These are phyloP conservation scores for Juncus effusus DNA, from an alignment of 176 grass and related monocot species.

Conservation along the genomic window DNA sequence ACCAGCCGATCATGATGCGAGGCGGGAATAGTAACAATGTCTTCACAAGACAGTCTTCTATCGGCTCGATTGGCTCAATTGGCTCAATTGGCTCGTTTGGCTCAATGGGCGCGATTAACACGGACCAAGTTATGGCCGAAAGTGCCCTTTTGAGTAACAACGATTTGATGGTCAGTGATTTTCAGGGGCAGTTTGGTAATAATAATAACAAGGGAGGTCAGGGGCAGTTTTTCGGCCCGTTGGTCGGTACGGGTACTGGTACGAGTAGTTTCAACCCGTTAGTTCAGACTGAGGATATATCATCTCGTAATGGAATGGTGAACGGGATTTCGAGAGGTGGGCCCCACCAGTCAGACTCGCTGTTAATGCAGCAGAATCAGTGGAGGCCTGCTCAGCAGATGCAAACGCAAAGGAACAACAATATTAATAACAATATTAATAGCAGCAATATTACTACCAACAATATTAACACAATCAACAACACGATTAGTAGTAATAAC, in stretches of 20 bases:
- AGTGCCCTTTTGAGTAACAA: constrained; percentile 49
- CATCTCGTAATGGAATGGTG: constrained; percentile 38
- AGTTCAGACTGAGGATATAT: constrained; percentile 54
- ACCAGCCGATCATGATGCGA: constrained; percentile 48
- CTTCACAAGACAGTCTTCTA: constrained; percentile 53
- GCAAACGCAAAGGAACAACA: constrained; percentile 1
- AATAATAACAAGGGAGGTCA: constrained; percentile 53
- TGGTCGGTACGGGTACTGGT: constrained; percentile 49
- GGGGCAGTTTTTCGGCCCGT: constrained; percentile 38
- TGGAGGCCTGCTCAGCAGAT: constrained; percentile 50
- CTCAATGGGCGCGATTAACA: constrained; percentile 44
- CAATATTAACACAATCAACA: constrained; percentile 1
- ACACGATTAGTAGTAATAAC: constrained; percentile 23
- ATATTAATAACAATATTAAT: too few relatives aligned
- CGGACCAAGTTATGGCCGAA: constrained; percentile 57
- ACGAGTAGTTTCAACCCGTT: constrained; percentile 29
- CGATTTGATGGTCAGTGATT: constrained; percentile 49
- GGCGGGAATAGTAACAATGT: constrained; percentile 59
- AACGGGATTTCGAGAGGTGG: constrained; percentile 42
- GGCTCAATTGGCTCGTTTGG: constrained; percentile 45
- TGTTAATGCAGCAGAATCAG: constrained; percentile 41
- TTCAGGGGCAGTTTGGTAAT: constrained; percentile 70
- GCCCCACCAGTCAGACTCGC: constrained; percentile 45
- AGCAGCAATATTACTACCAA: background rate
- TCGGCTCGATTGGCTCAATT: constrained; percentile 49